A percentile compares a stretch with the other conserved stretches of the same genome.
Conservation (phyloP, 768 basidiomycete species). For the Daedaleopsis sinensis region DNA sequence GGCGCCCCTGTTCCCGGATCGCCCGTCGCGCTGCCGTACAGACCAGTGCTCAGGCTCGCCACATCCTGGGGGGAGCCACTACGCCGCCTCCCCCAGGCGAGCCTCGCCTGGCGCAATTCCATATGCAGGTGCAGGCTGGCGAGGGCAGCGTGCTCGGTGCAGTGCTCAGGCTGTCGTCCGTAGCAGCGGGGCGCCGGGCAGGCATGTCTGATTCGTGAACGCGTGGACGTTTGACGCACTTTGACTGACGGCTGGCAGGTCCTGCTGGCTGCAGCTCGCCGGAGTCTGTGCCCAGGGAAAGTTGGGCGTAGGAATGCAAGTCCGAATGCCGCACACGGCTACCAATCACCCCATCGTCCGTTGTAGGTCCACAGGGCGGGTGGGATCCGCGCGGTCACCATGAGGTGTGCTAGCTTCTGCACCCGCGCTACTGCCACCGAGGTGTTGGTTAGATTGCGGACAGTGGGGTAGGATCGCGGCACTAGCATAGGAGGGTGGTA, state of each 20-base stretch:
- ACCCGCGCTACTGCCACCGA: background rate
- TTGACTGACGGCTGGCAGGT: background rate
- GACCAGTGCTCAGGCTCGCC: background rate
- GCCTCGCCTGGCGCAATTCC: background rate
- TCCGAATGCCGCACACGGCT: background rate
- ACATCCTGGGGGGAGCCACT: background rate
- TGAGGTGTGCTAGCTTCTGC: background rate
- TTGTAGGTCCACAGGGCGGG: conserved; percentile 21
- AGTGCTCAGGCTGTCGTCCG: background rate
- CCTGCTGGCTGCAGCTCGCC: background rate
- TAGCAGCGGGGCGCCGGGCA: conserved; percentile 3
- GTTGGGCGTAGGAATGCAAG: background rate
- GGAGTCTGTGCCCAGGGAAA: too few species aligned
- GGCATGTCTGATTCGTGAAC: conserved; percentile 1
- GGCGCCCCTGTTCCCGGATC: background rate
- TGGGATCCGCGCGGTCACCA: conserved; percentile 19
- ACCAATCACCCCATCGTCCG: conserved; percentile 10
- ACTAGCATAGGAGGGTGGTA: background rate
- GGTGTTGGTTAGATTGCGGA: conserved; percentile 12
- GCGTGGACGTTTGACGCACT: background rate
- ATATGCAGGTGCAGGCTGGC: background rate
- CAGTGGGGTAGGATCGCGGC: background rate
- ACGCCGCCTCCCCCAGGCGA: background rate
- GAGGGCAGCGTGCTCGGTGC: background rate
- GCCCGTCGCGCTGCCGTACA: conserved; percentile 2